Percentiles rank a stretch among this genome's conserved stretches.
Conservation (phyloP, 768 basidiomycete genomes). For the Russula sp. region DNA sequence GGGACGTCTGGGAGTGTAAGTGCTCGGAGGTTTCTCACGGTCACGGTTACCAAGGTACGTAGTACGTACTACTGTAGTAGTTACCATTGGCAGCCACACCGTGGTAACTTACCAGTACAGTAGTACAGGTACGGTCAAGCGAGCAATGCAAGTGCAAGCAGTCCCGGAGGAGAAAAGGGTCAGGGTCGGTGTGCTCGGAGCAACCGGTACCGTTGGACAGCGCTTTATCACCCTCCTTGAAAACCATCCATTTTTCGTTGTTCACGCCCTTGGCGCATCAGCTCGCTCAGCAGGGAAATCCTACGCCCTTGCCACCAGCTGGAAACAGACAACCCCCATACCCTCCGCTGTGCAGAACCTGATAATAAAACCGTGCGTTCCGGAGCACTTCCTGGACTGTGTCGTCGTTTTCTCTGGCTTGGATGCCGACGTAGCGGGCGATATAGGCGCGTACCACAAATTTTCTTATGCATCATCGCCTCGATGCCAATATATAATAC, state of each 20-base stretch:
- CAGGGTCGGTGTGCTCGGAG: conserved; percentile 75
- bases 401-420: conserved; percentile 91
- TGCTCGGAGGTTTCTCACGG: not conserved
- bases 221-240: conserved; percentile 88
- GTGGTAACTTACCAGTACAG: too few relatives aligned
- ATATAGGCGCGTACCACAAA: conserved; percentile 63
- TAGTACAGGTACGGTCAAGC: not conserved
- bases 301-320: conserved; percentile 67
- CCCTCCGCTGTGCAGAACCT: conserved; percentile 58
- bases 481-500: not conserved
- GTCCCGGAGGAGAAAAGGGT: conserved; percentile 23
- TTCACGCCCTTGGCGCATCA: conserved; percentile 87
- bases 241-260: conserved; percentile 82
- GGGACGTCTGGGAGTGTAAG: too few relatives aligned
- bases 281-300: conserved; percentile 78
- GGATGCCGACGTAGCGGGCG: conserved; percentile 90
- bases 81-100: too few relatives aligned
- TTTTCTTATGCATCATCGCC: not conserved
- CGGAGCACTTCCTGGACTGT: conserved; percentile 74
- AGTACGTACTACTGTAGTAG: too few relatives aligned
- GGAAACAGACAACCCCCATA: conserved; percentile 84
- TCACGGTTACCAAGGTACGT: not conserved
- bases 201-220: conserved; percentile 94
- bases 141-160: conserved; percentile 14
- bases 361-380: conserved; percentile 69